Base-by-base conservation (phyloP, 1,139 yeast genomes). In the Candida sojae region DNA sequence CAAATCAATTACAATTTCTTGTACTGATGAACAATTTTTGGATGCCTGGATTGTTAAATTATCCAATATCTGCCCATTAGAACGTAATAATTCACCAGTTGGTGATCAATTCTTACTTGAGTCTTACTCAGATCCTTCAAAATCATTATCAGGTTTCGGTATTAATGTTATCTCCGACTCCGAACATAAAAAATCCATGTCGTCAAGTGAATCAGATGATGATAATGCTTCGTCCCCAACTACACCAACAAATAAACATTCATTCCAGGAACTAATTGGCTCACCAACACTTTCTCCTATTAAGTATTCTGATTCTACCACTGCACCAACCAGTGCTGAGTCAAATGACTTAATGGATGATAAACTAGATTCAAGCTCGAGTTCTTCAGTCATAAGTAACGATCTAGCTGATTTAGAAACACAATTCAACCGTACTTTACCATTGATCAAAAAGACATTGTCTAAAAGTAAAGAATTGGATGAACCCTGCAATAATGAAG, bases 81-180 rank as follows among this genome's bases (percentile, higher is more conserved):
- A 65, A 46, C 53, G 57, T 39, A 58, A 61, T 25, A 54, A 61
- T 28, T 60, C 69, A 23, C 70, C 69, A 3, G 40, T 59, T 3
- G 56, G 56, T 42, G 57, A 62, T 7, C 48, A 48, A 4, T 67
- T 67, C 44, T 54, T 66, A 39, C 54, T 68, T 25, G 58, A 61
- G 35, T 53, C 66, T 17, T 48, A 53, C 31, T 49, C 51, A 38
- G 43, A 56, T 38, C 55, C 55, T 33, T 58, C 61, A 13, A 54
- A 53, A 7, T 54, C 54, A 38, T 64, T 68, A 68, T 53, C 65
- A 28, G 76, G 77, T 1, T 60, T 71, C 44, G 76, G 77, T 10
- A 71, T 72, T 36, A 65, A 68, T 52, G 60, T 67, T 35, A 56
- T 68, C 6, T 56, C 68, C 5, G 67, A 63, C 41, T 42, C 55